A percentile compares a stretch with the other conserved stretches of the same genome.
Conservation (phyloP, 2,329 filamentous ascomycete genomes). For the Blumeriella jaapii region DNA sequence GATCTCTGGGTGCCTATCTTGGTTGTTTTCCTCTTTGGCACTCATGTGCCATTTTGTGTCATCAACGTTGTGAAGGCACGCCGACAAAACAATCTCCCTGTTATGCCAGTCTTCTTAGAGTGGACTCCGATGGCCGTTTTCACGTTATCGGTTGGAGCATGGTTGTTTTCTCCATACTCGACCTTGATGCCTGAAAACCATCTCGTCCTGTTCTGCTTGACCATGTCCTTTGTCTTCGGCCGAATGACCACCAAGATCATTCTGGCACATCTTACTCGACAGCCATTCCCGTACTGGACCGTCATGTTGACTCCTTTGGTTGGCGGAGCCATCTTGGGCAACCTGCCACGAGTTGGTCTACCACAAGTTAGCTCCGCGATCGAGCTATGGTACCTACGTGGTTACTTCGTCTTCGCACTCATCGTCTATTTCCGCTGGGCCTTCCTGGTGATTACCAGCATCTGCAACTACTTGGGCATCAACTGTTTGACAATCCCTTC, state of each 20-base stretch:
- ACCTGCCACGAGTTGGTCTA: slow-evolving; percentile 68
- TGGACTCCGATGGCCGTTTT: slow-evolving; percentile 88
- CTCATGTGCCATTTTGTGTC: slow-evolving; percentile 82
- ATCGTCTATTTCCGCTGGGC: slow-evolving; percentile 93
- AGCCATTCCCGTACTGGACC: slow-evolving; percentile 96
- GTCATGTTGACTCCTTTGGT: slow-evolving; percentile 79
- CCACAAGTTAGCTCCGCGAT: slow-evolving; percentile 49
- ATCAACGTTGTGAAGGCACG: slow-evolving; percentile 74
- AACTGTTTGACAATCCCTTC: slow-evolving; percentile 79
- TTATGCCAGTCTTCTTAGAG: slow-evolving; percentile 78
- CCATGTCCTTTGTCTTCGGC: slow-evolving; percentile 93
- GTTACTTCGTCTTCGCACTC: slow-evolving; percentile 71
- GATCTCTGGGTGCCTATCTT: slow-evolving; percentile 80
- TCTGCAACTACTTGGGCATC: slow-evolving; percentile 87
- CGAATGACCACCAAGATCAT: slow-evolving; percentile 99
- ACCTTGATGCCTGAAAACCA: slow-evolving; percentile 73
- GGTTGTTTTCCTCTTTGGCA: slow-evolving; percentile 50
- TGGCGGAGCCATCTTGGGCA: slow-evolving; percentile 71
- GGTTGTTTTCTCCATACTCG: slow-evolving; percentile 86
- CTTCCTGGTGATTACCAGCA: slow-evolving; percentile 76
- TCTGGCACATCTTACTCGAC: slow-evolving; percentile 81
- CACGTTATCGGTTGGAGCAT: slow-evolving; percentile 61
- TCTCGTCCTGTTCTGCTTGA: slow-evolving; percentile 82
- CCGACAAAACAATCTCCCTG: slow-evolving; percentile 55
- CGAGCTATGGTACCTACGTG: slow-evolving; percentile 74